Evolutionary conservation across 768 basidiomycete genomes (phyloP), one percentile per base, ranked within the genome.

Genomic region (Jaapia argillacea): DNA sequence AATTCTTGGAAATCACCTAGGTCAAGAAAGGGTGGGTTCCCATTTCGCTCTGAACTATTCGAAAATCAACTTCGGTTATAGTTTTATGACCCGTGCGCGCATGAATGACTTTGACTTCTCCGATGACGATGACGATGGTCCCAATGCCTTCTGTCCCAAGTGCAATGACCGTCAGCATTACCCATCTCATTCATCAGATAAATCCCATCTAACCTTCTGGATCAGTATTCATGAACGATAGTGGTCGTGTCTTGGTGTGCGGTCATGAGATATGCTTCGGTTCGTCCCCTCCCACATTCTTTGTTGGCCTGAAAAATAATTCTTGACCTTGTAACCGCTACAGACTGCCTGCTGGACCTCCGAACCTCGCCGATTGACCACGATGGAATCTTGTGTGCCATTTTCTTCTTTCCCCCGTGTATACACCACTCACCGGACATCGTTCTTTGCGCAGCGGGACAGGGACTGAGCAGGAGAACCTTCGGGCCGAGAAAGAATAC

Each of bases 221-320:
- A 10, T 33, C 48, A 74, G 74, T 73, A 45, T 70, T 72, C 43
- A 60, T 65, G 24, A 63, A 63, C 13, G 63, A 71, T 40, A 75
- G 67, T 45, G 79, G 80, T 1, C 67, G 75, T 5, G 59, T 88
- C n/a, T 67, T 86, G 6, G 55, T 61, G 0, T 88, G 87, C 51
- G 68, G 73, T 1, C 84, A 87, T 51, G 74, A 78, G 44, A 69
- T 83, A 27, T 87, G 85, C 51, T 67, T 64, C 23, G 72, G 77
- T 77, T 24, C 13, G 20, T 45, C 23, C 44, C 40, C 5, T 10
- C 37, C 6, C 28, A 33, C 10, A 33, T 33, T 16, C 16, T 10
- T 33, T n/a, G n/a, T n/a, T n/a, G n/a, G n/a, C n/a, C n/a, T n/a
- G n/a, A n/a, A n/a, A n/a, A n/a, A n/a, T n/a, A n/a, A n/a, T n/a